Base-by-base conservation (phyloP, 2,329 filamentous ascomycete genomes). In the Grosmannia penicillata region DNA sequence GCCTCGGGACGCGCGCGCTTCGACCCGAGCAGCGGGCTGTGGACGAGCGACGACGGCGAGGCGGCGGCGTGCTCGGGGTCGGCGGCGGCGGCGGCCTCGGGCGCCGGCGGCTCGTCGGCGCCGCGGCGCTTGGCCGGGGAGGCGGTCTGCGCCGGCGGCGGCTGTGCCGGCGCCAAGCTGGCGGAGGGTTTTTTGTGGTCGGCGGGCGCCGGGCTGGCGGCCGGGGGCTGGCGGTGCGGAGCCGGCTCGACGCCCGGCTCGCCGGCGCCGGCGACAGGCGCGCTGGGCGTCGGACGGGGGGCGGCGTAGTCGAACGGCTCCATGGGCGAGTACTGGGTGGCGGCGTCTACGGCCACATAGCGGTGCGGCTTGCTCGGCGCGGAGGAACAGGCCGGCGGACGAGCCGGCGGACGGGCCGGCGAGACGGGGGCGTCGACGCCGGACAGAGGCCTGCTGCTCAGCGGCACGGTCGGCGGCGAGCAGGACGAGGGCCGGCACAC, bases 1-100 rank as follows among this genome's bases (percentile, higher is more conserved):
- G 60, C 56, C 32, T 68, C 67, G 25, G 66, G 62, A 45, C 63
- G 69, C 23, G 64, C 55, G 31, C 75, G 66, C 53, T 80, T 80
- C 6, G 67, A 58, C 22, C 29, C 27, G 11, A 29, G n/a, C 4
- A 35, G n/a, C 4, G 38, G 22, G 10, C 30, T 37, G 27, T 34
- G 36, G 6, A 22, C 39, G 15, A 47, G 38, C 13, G 46, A 42
- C 35, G 50, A 49, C 8, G 40, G 24, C 3, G 35, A 30, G 3
- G 32, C 27, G 14, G 18, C 15, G 41, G 50, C 43, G 45, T 53
- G 48, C 44, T 47, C 45, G 22, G 43, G 40, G 29, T 44, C 41
- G 26, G 42, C 40, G 28, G 8, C 3, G 30, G 14, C 35, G 5
- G 25, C 9, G 43, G 39, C 38, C 42, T 44, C 26, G 39, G 38